Percentiles rank a stretch among this genome's conserved stretches.
These are phyloP conservation scores for Xanthoceras sorbifolium DNA, from an alignment of 345 rosid genomes.

Conservation along the genomic window DNA sequence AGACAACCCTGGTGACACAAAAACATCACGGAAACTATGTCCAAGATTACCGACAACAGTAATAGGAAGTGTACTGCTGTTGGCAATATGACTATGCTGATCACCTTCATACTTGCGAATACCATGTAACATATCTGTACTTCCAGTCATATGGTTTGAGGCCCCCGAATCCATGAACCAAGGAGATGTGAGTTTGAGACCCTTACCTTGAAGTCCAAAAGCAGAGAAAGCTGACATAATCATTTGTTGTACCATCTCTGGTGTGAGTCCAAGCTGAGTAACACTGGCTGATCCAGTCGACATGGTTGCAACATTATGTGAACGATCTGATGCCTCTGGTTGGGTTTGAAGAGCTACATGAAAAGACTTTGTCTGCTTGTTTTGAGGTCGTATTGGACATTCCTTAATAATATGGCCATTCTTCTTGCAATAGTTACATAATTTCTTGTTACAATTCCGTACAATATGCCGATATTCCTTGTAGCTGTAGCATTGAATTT, in stretches of 20 bases:
- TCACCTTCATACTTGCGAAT: not conserved
- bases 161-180: not conserved
- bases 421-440: constrained; percentile 18
- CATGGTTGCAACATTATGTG: too few relatives aligned
- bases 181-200: not conserved
- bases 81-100: not conserved
- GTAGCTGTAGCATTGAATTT: constrained; percentile 5
- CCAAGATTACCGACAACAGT: not conserved
- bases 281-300: too few relatives aligned
- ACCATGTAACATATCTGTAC: not conserved
- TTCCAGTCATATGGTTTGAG: constrained; percentile 13
- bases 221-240: not conserved
- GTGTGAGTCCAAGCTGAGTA: too few relatives aligned
- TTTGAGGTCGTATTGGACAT: not conserved
- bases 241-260: constrained; percentile 2
- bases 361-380: too few relatives aligned
- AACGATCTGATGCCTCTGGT: too few relatives aligned
- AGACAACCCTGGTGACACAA: not conserved
- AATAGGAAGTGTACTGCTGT: not conserved
- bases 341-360: not conserved
- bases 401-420: constrained; percentile 1
- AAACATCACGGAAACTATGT: not conserved
- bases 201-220: constrained; percentile 1
- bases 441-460: not conserved
- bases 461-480: not conserved